Base-by-base conservation (phyloP, 352 stramenopile species). In the Phytophthora uliginosa region DNA sequence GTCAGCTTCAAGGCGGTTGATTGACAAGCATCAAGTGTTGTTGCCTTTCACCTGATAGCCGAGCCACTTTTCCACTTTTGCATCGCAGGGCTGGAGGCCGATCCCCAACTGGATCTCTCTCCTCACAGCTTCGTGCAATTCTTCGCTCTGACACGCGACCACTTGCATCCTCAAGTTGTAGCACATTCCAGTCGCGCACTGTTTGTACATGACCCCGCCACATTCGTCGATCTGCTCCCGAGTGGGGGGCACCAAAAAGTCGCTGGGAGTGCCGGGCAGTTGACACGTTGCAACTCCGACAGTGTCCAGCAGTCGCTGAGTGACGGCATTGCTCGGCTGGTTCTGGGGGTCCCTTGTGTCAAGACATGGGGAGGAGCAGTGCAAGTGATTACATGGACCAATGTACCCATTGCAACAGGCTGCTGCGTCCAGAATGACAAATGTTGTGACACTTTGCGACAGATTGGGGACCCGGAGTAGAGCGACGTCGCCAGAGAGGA, bases 391-490 rank as follows among this genome's bases (percentile, higher is more conserved):
- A 61, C 73, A 74, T 0, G 18, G 28, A 2, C 62, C 59, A 5
- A 79, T 63, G 59, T 68, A 79, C 7, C 68, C 68, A 22, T 73
- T 71, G 38, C 73, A 77, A 28, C 69, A 79, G 13, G 60, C 59
- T 13, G 18, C 22, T 2, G 31, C 50, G 36, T 69, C 28, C 0
- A 48, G 7, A 8, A 77, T 17, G 12, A 40, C n/a, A 7, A 67
- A 17, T n/a, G 28, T 15, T 3, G 12, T 15, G 1, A 60, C 45
- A 17, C 18, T 52, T 28, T 58, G 57, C 1, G 48, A 36, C 33
- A 69, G 8, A 28, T 63, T 51, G 1, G 71, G 60, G 8, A 77
- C 42, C 3, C 54, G 33, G 3, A 66, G 52, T 2, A 71, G 31
- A 4, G 24, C 15, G 3, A 42, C 17, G 12, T 58, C 24, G 3